These are phyloP conservation scores for Apiotrichum brassicae DNA, from an alignment of 1,284 basidiomycete species.

Conservation along the genomic window DNA sequence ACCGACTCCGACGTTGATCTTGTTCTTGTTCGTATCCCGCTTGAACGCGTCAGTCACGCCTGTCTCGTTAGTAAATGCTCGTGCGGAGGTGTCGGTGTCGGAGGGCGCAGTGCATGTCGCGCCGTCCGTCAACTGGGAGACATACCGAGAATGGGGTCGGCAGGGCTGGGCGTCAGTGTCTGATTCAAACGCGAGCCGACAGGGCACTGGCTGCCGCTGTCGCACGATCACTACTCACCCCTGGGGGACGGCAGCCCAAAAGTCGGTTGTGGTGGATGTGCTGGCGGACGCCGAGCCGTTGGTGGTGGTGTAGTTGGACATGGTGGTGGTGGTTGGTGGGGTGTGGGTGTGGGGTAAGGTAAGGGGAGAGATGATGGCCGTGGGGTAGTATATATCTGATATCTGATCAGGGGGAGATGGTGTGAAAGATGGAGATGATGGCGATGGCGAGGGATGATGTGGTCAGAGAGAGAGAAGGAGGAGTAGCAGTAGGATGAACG, in stretches of 20 bases:
- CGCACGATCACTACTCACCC: slow-evolving; percentile 2
- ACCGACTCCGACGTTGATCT: slow-evolving; percentile 96
- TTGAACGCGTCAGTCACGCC: slow-evolving; percentile 52
- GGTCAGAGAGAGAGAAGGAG: neutral
- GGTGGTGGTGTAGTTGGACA: neutral
- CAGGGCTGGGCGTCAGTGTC: slow-evolving; percentile 12
- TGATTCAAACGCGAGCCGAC: too few species aligned
- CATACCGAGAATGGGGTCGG: slow-evolving; percentile 25
- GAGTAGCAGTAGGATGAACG: too few species aligned
- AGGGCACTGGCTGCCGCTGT: neutral
- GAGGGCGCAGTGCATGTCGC: too few species aligned
- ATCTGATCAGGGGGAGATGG: neutral
- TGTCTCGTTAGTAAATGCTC: neutral
- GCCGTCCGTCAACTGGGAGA: too few species aligned
- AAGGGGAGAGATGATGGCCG: neutral
- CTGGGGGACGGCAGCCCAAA: slow-evolving; percentile 5
- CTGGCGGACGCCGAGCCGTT: neutral
- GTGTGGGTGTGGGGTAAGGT: neutral
- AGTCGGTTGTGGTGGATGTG: neutral
- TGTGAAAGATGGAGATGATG: neutral
- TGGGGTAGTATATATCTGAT: neutral
- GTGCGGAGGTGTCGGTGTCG: too few species aligned
- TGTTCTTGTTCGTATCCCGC: slow-evolving; percentile 68
- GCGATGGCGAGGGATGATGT: neutral
- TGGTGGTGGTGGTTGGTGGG: neutral